These are phyloP conservation scores for Sclerotiophoma versabilis DNA, from an alignment of 2,329 filamentous ascomycete genomes.

Conservation along the genomic window DNA sequence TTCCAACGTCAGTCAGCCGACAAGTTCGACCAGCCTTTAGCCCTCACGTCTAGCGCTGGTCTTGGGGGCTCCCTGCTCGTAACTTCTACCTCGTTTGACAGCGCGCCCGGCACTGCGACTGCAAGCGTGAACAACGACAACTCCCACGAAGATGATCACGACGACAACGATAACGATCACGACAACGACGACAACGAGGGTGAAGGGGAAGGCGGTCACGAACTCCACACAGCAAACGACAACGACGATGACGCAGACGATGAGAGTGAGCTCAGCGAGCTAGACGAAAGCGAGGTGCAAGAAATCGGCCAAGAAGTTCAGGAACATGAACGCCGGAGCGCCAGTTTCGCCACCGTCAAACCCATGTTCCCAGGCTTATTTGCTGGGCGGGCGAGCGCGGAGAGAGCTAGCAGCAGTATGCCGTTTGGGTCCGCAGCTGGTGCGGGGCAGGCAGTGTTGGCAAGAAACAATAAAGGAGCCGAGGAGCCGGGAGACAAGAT, in stretches of 20 bases:
- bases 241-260: slow-evolving; percentile 61
- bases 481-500: neutral
- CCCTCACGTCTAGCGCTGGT: slow-evolving; percentile 3
- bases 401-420: neutral
- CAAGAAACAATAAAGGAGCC: neutral
- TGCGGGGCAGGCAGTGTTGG: neutral
- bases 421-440: neutral
- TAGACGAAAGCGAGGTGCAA: slow-evolving; percentile 53
- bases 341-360: slow-evolving; percentile 27
- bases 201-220: slow-evolving; percentile 54
- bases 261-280: slow-evolving; percentile 62
- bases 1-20: slow-evolving; percentile 30
- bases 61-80: slow-evolving; percentile 23
- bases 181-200: slow-evolving; percentile 38
- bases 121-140: slow-evolving; percentile 45
- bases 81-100: slow-evolving; percentile 43
- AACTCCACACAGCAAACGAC: slow-evolving; percentile 54
- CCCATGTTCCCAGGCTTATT: slow-evolving; percentile 38
- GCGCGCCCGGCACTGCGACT: slow-evolving; percentile 51
- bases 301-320: slow-evolving; percentile 39
- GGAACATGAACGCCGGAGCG: slow-evolving; percentile 20
- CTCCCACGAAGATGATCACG: neutral
- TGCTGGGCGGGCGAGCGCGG: slow-evolving; percentile 9
- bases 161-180: slow-evolving; percentile 37
- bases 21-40: slow-evolving; percentile 17